Conservation (phyloP, 768 basidiomycete species). For the Kwoniella pini region DNA sequence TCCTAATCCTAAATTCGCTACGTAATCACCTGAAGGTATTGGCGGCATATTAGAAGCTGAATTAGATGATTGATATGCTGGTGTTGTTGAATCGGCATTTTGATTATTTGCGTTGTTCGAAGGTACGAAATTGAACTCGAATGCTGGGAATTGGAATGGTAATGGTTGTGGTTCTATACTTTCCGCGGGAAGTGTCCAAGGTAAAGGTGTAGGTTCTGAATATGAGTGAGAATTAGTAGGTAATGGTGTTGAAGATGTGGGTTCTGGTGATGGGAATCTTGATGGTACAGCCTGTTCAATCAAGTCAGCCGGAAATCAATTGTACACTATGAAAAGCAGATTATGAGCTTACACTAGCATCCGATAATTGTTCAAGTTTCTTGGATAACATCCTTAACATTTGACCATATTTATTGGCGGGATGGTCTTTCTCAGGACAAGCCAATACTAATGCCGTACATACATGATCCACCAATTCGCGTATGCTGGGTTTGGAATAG, state of each 20-base stretch:
- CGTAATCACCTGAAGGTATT: not conserved
- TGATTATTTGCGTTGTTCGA: not conserved
- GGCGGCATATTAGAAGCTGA: not conserved
- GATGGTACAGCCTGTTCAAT: constrained; percentile 38
- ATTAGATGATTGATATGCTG: not conserved
- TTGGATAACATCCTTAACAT: constrained; percentile 47
- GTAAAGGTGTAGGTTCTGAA: constrained; percentile 9
- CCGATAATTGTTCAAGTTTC: constrained; percentile 43
- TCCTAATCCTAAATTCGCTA: constrained; percentile 1
- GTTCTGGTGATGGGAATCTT: constrained; percentile 33
- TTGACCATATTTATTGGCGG: constrained; percentile 45
- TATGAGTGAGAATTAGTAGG: constrained; percentile 1
- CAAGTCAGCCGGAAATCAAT: not conserved
- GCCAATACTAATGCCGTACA: constrained; percentile 44
- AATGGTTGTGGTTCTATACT: constrained; percentile 6
- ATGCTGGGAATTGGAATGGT: constrained; percentile 15
- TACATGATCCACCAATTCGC: constrained; percentile 43
- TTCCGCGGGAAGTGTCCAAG: constrained; percentile 20
- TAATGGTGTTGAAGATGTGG: constrained; percentile 8
- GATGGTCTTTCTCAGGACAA: constrained; percentile 46
- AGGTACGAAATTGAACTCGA: constrained; percentile 3
- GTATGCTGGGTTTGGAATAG: constrained; percentile 26
- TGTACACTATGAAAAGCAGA: not conserved
- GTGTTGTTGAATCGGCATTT: not conserved
- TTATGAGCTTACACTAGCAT: constrained; percentile 41